Evolutionary conservation across 2,329 filamentous ascomycete genomes (phyloP).

Genomic region (Scorias spongiosa): DNA sequence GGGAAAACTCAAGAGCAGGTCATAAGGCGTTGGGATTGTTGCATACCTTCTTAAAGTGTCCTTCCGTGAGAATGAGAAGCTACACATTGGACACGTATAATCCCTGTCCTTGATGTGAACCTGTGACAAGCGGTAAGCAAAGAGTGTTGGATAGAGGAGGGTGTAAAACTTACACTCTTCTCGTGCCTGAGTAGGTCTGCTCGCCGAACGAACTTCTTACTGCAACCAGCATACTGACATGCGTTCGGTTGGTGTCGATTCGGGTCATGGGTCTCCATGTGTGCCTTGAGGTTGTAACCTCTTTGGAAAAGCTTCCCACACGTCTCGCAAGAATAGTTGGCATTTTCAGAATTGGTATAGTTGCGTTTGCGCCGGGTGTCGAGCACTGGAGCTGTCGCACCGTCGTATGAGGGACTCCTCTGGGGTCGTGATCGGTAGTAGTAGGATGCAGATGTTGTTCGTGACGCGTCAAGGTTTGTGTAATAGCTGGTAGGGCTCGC

Average conservation of each 20-base stretch:
- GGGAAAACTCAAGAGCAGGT: too few species aligned
- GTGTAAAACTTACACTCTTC: constrained; percentile 35
- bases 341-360: constrained; percentile 43
- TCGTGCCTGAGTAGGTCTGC: constrained; percentile 54
- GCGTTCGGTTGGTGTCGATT: constrained; percentile 54
- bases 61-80: constrained; percentile 58
- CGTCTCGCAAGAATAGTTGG: constrained; percentile 55
- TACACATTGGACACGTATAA: constrained; percentile 56
- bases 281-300: constrained; percentile 75
- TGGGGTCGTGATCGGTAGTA: too few species aligned
- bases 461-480: neutral
- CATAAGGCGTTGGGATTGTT: neutral
- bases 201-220: constrained; percentile 64
- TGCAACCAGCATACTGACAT: constrained; percentile 51
- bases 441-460: too few species aligned
- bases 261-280: constrained; percentile 71
- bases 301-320: constrained; percentile 71
- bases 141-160: neutral
- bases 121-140: constrained; percentile 39
- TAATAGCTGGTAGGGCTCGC: neutral
- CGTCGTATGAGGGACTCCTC: too few species aligned
- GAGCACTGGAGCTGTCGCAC: neutral
- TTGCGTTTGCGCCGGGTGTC: constrained; percentile 10
- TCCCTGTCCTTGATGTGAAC: constrained; percentile 62
- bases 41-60: constrained; percentile 66